A percentile compares a stretch with the other conserved stretches of the same genome.
Evolutionary conservation across 257 asterid genomes (phyloP).

Genomic region (Lantana camara): DNA sequence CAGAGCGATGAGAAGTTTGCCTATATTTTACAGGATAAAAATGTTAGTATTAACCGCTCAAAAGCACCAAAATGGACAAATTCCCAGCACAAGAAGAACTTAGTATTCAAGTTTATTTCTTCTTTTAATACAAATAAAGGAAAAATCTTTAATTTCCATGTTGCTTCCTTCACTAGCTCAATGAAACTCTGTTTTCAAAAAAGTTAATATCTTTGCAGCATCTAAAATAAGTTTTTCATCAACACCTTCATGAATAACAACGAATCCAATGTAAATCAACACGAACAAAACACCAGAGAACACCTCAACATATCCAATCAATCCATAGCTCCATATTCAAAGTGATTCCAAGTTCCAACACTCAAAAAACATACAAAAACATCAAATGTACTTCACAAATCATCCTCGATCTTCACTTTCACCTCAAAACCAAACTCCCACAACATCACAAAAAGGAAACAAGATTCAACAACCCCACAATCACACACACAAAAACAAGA

Average conservation of each 20-base stretch:
- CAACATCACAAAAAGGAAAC: background rate
- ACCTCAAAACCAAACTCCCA: background rate
- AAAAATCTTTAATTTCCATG: too few species aligned
- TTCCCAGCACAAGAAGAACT: background rate
- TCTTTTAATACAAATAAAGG: too few species aligned
- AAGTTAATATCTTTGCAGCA: background rate
- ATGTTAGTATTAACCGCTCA: constrained; percentile 4
- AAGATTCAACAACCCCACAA: constrained; percentile 1
- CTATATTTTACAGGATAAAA: constrained; percentile 38
- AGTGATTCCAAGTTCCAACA: constrained; percentile 4
- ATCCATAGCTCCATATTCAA: constrained; percentile 5
- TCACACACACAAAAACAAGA: background rate
- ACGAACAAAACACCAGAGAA: background rate
- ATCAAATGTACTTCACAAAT: background rate
- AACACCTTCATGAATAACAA: background rate
- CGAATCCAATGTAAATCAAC: background rate
- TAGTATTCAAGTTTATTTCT: too few species aligned
- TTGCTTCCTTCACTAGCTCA: too few species aligned
- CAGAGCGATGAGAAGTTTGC: constrained; percentile 72
- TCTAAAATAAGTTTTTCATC: constrained; percentile 8
- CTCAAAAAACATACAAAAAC: background rate
- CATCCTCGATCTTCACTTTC: background rate
- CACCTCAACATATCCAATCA: background rate
- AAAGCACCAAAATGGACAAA: constrained; percentile 9
- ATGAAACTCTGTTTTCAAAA: too few species aligned